These are phyloP conservation scores for Chalciporus pseudorubinellus DNA, from an alignment of 768 basidiomycete species.

Conservation along the genomic window DNA sequence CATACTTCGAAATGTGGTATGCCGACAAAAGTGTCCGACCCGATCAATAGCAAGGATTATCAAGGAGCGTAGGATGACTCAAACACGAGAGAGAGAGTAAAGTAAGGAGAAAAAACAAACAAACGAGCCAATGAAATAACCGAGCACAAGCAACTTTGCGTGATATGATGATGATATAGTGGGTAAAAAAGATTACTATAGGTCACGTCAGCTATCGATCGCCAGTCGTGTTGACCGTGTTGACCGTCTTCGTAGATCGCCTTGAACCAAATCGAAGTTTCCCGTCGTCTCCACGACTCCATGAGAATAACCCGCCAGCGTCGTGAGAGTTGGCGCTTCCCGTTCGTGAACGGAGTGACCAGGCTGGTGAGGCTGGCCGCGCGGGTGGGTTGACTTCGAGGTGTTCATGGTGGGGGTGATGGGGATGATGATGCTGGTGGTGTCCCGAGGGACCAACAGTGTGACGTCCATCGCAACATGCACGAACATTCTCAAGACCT, in stretches of 20 bases:
- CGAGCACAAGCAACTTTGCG: slow-evolving; percentile 6
- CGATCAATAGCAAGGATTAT: slow-evolving; percentile 27
- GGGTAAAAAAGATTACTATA: not conserved
- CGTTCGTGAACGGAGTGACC: slow-evolving; percentile 80
- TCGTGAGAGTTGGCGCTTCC: slow-evolving; percentile 74
- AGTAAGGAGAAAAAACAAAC: slow-evolving; percentile 2
- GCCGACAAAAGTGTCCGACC: slow-evolving; percentile 13
- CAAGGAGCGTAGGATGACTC: slow-evolving; percentile 32
- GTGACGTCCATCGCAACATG: slow-evolving; percentile 85
- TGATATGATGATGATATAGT: not conserved
- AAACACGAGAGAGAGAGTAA: slow-evolving; percentile 16
- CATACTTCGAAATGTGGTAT: slow-evolving; percentile 24
- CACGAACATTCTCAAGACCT: slow-evolving; percentile 92
- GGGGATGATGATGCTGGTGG: slow-evolving; percentile 53
- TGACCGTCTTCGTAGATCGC: slow-evolving; percentile 48
- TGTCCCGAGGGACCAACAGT: slow-evolving; percentile 70
- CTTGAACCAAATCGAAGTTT: slow-evolving; percentile 75
- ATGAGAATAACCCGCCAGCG: slow-evolving; percentile 66
- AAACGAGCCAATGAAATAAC: slow-evolving; percentile 2
- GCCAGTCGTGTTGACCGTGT: slow-evolving; percentile 21
- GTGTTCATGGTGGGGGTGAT: slow-evolving; percentile 56
- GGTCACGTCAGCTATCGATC: slow-evolving; percentile 21
- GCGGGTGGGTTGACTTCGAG: slow-evolving; percentile 47
- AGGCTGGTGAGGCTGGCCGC: slow-evolving; percentile 76
- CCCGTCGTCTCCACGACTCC: slow-evolving; percentile 59